Evolutionary conservation across 305 asterid species (phyloP), one percentile per base, ranked within the genome.

Genomic region (Solanum chacoense): DNA sequence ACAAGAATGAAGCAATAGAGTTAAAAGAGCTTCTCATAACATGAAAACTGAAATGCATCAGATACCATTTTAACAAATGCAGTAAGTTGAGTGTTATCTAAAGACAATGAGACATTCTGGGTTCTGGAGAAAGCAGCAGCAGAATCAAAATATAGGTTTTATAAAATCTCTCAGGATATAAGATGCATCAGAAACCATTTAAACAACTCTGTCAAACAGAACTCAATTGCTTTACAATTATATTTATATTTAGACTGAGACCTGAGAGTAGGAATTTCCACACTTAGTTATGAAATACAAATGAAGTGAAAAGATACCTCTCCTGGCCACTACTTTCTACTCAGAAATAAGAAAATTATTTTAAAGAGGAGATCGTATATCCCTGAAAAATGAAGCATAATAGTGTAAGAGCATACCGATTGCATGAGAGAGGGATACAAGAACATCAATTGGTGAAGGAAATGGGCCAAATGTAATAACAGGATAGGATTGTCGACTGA

Each of bases 381-480:
- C 10, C 3, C 63, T 42, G 88, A 88, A 38, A 73, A 63, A 63
- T 29, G 38, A 88, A 90, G 71, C 9, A 76, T 36, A 73, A 87
- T 75, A 35, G 75, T 74, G 76, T 45, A 91, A 78, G 34, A 88
- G 69, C 90, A 92, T 96, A 97, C 99, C 99, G 88, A 92, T 93
- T 87, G 98, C 99, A 85, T 90, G 94, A 76, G 98, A 91, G 83
- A 96, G 91, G 87, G 98, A 93, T 88, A 90, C 90, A 65, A 97
- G 94, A 91, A 96, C 99, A 90, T 96, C 98, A 88, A 91, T 83
- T 91, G 99, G 98, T 38, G 98, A 96, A 93, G 95, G 92, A 94
- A 96, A 95, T 89, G 99, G 98, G 50, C 99, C 99, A 89, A 96
- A 97, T 83, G 97, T 95, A 91, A 97, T 93, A 75, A 97, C 89